phyloP scores from a whole-genome alignment of 2,329 filamentous ascomycete species.

The Chaetomiaceae sp. region DNA sequence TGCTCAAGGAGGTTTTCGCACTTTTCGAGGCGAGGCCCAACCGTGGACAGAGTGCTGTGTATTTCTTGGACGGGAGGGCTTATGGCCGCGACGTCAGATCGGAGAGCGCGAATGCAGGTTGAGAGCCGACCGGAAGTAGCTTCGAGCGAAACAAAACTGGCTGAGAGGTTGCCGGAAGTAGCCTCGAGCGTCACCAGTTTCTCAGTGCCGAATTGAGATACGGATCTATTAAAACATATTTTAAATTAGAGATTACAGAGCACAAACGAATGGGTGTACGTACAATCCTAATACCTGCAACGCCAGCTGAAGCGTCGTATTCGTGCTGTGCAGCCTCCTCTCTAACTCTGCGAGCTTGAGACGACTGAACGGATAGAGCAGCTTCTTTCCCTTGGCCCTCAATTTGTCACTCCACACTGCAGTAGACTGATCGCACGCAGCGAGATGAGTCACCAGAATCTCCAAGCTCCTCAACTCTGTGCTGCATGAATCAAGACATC shows the following conservation, averaged over 20 bases:
- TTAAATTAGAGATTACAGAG: neutral
- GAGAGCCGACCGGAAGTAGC: neutral
- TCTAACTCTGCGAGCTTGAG: constrained; percentile 3
- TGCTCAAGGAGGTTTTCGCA: neutral
- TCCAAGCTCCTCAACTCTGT: neutral
- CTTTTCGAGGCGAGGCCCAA: too few relatives aligned
- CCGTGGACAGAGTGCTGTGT: too few relatives aligned
- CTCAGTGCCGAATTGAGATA: neutral
- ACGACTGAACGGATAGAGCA: constrained; percentile 8
- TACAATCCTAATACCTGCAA: constrained; percentile 3
- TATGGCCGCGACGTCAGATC: neutral
- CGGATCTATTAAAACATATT: neutral
- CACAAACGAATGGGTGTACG: neutral
- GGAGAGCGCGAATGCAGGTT: too few relatives aligned
- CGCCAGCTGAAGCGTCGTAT: constrained; percentile 1
- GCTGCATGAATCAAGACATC: neutral
- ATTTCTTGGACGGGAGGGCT: neutral
- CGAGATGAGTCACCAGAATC: neutral
- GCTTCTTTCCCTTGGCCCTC: neutral
- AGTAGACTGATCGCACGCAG: neutral
- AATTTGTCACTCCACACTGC: neutral
- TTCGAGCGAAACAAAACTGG: neutral
- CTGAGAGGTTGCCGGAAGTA: neutral
- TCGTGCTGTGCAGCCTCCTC: neutral
- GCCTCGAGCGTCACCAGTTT: neutral